Evolutionary conservation across 2,329 filamentous ascomycete genomes (phyloP), one percentile per base, ranked within the genome.

Genomic region (Exophiala viscosa): DNA sequence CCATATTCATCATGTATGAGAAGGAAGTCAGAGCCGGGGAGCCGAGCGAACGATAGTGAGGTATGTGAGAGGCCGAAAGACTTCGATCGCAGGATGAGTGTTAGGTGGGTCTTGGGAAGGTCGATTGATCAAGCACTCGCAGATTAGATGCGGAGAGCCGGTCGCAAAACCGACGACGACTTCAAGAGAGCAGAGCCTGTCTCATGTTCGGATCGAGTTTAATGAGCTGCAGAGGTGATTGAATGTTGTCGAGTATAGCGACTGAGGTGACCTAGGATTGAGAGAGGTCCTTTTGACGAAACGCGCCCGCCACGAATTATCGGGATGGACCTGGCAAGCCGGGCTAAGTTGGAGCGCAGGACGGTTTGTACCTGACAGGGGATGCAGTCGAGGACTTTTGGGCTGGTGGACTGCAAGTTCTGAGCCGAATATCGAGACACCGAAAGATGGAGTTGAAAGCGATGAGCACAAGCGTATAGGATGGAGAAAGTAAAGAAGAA

Each of bases 1-100:
- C 73, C 74, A 83, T 78, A 62, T 78, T 78, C 69, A 81, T 79
- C 66, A 74, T 60, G 35, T 41, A 39, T 50, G n/a, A 23, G 50
- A 18, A 44, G 31, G 33, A 20, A 35, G 17, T 44, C 23, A 39
- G 14, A 31, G n/a, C 20, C 35, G 32, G 28, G 42, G 42, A 17
- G 42, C 23, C 23, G 14, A 15, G 11, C 34, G 34, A 14, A 31
- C 33, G 14, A 39, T 14, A 28, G 18, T 32, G 34, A 32, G 20
- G 43, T 33, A 33, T 43, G 54, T 48, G 32, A 14, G 42, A 35
- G 43, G 33, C 44, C 41, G n/a, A 45, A 42, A 35, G 39, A 38
- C 45, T 34, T 36, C 31, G 42, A 17, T 50, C 46, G 50, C 36
- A 44, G 43, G 36, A 45, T 7, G 46, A 46, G 46, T 57, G 48